Conservation (phyloP, 805 yeast genomes). For the Yamadazyma laniorum region DNA sequence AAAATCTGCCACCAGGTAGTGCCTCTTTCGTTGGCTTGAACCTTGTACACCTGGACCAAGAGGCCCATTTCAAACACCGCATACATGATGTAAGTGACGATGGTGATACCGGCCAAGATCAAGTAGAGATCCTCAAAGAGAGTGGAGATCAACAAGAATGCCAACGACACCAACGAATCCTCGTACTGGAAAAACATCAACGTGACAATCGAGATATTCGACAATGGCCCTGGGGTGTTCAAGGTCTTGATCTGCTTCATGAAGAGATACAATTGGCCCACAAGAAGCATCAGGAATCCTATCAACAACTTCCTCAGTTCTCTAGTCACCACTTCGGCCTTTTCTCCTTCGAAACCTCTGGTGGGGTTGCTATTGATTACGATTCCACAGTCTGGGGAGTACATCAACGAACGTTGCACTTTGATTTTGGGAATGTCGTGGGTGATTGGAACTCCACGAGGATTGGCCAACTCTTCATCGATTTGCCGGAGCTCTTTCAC, state of each 20-base stretch:
- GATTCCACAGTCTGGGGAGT: conserved; percentile 89
- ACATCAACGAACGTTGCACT: conserved; percentile 57
- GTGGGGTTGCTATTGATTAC: conserved; percentile 30
- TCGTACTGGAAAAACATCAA: conserved; percentile 65
- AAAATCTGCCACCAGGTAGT: conserved; percentile 65
- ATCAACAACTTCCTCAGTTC: conserved; percentile 41
- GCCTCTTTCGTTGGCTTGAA: conserved; percentile 71
- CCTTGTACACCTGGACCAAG: conserved; percentile 60
- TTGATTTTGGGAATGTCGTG: conserved; percentile 51
- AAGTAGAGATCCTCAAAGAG: conserved; percentile 57
- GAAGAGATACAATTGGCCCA: conserved; percentile 52
- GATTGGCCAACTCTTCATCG: conserved; percentile 70
- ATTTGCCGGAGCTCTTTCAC: conserved; percentile 53
- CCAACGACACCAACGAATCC: conserved; percentile 69
- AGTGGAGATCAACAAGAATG: conserved; percentile 58
- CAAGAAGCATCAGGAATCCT: conserved; percentile 45
- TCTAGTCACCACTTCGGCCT: conserved; percentile 46
- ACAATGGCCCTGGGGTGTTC: conserved; percentile 76
- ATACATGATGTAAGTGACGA: conserved; percentile 66
- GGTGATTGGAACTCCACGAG: conserved; percentile 76
- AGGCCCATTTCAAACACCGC: conserved; percentile 75
- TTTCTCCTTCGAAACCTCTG: conserved; percentile 47
- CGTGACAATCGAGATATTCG: conserved; percentile 54
- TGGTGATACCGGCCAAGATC: conserved; percentile 66
- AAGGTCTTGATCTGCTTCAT: conserved; percentile 69